Base-by-base conservation (phyloP, 805 yeast species). In the Saturnispora serradocipensis region DNA sequence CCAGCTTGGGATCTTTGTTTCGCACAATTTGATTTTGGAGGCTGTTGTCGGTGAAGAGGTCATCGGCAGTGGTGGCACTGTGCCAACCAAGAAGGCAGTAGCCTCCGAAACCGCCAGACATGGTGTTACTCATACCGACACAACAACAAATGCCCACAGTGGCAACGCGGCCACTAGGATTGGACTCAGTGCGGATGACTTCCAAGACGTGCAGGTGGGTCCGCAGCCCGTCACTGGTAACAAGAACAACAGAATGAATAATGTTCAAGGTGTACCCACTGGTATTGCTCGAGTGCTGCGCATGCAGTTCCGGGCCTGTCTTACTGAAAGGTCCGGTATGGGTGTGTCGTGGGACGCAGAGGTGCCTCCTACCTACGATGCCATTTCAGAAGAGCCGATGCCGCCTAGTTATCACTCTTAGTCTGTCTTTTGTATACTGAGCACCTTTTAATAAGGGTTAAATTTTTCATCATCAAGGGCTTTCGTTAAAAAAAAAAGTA, bases 291-390 rank as follows among this genome's bases (percentile, higher is more conserved):
- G 99, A 46, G 95, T 93, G 2, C 72, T 93, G 54, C 72, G 98
- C 57, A 93, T 93, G 97, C 97, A 90, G 66, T 91, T 93, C 69
- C 84, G 85, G 57, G 61, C 91, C n/a, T 72, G 73, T 3, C 68
- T 93, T 22, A 86, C 96, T 2, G 98, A 90, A 64, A 74, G 98
- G 54, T 84, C 96, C 0, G 99, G 99, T 0, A 73, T 93, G 42
- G 99, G 99, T 4, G 88, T 93, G 30, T 86, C 97, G 0, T 93
- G 99, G 98, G 97, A 91, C 67, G 97, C 91, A 63, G 99, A 93
- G 67, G 98, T 95, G 16, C 99, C 99, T 2, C 99, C 99, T 1
- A 86, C 89, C 20, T 93, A 93, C 61, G 88, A 81, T 50, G 91
- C 88, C 58, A 89, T 93, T 20, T 73, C 81, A 28, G 47, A 49